Evolutionary conservation across 176 grass and related monocot species (phyloP).

Genomic region (Oryza officinalis): DNA sequence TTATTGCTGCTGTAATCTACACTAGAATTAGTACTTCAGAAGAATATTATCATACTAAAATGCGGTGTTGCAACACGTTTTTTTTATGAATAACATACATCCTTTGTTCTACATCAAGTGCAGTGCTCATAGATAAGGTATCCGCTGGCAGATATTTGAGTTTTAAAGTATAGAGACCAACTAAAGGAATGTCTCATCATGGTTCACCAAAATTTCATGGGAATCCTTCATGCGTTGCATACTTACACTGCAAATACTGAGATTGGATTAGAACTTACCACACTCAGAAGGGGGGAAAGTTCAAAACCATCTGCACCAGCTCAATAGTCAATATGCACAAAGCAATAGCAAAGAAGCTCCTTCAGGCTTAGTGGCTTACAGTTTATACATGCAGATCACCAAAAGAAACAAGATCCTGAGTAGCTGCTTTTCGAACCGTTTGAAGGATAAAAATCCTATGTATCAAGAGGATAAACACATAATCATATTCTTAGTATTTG

Average conservation of each 20-base stretch:
- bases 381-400: slow-evolving; percentile 10
- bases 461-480: too few species aligned
- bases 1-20: background rate
- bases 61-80: background rate
- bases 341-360: slow-evolving; percentile 14
- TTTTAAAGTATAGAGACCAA: background rate
- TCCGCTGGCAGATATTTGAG: too few species aligned
- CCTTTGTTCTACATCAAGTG: background rate
- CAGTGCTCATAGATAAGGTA: too few species aligned
- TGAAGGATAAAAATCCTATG: slow-evolving; percentile 14
- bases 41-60: slow-evolving; percentile 1
- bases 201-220: slow-evolving; percentile 20
- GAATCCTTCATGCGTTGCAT: background rate
- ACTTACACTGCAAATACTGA: background rate
- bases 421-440: background rate
- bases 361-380: slow-evolving; percentile 19
- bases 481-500: too few species aligned
- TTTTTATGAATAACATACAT: background rate
- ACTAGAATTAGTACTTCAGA: slow-evolving; percentile 23
- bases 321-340: slow-evolving; percentile 14
- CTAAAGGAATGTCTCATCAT: background rate
- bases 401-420: slow-evolving; percentile 19
- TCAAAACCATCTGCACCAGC: background rate
- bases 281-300: slow-evolving; percentile 21
- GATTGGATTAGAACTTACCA: background rate